Percentiles rank a stretch among this genome's conserved stretches.
Conservation (phyloP, 2,329 filamentous ascomycete genomes). For the Aspergillus ustus region DNA sequence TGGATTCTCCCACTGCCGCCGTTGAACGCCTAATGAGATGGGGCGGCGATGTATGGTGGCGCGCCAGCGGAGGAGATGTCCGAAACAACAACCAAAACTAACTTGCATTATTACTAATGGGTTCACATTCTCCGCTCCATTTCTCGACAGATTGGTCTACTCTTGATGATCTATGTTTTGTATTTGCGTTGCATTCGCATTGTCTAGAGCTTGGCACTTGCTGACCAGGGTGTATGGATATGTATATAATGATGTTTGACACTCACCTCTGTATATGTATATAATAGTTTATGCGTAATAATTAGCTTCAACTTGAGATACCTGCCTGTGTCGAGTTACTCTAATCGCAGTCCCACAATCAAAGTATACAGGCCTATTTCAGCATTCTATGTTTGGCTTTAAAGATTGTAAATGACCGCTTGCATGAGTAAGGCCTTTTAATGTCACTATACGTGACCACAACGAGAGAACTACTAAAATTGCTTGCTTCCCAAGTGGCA, state of each 20-base stretch:
- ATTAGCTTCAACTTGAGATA: background rate
- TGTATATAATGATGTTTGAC: no score
- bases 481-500: no score
- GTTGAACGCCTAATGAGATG: conserved; percentile 84
- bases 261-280: background rate
- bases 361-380: no score
- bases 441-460: no score
- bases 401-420: no score
- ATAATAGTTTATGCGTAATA: background rate
- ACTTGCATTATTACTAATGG: background rate
- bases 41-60: conserved; percentile 94
- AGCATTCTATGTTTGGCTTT: no score
- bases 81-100: conserved; percentile 28
- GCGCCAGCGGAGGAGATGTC: conserved; percentile 74
- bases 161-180: background rate
- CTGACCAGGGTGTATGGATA: background rate
- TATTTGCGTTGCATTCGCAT: background rate
- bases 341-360: background rate
- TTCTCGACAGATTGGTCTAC: no score
- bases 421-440: no score
- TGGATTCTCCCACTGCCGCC: conserved; percentile 78
- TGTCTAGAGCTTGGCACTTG: background rate
- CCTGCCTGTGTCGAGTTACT: background rate
- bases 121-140: conserved; percentile 3
- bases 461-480: no score